A percentile compares a stretch with the other conserved stretches of the same genome.
Conservation (phyloP, 1,284 basidiomycete species). For the Heterobasidion occidentale region DNA sequence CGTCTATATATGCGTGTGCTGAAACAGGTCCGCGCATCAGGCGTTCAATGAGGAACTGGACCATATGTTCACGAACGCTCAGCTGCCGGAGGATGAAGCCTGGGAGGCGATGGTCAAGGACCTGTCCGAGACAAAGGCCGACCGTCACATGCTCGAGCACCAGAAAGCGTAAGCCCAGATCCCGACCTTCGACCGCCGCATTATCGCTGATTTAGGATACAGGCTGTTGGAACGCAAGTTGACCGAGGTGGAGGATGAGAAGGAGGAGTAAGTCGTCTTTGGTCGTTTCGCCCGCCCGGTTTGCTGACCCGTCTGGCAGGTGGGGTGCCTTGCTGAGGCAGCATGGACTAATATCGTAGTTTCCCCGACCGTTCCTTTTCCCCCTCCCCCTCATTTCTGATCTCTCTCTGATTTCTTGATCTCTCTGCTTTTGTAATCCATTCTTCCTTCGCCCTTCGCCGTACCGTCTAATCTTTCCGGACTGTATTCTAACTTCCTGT, state of each 20-base stretch:
- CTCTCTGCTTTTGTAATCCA: too few species aligned
- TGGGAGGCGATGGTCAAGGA: constrained; percentile 69
- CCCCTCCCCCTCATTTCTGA: too few species aligned
- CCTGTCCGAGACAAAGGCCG: constrained; percentile 64
- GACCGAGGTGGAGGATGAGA: constrained; percentile 64
- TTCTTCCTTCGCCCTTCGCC: too few species aligned
- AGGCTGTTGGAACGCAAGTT: constrained; percentile 68
- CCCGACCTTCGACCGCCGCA: not conserved
- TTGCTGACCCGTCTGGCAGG: constrained; percentile 25
- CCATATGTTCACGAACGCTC: constrained; percentile 76
- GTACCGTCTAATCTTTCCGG: too few species aligned
- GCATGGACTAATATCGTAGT: constrained; percentile 42
- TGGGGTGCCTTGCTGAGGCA: constrained; percentile 58
- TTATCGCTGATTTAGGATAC: constrained; percentile 4
- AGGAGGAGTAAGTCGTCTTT: constrained; percentile 60
- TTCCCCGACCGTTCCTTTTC: too few species aligned
- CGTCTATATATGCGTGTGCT: not conserved
- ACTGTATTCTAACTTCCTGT: too few species aligned
- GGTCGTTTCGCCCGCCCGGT: constrained; percentile 2
- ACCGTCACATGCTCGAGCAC: constrained; percentile 60
- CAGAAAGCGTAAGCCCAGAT: constrained; percentile 66
- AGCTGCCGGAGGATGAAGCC: constrained; percentile 72
- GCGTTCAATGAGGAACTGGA: constrained; percentile 91
- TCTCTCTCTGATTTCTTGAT: too few species aligned
- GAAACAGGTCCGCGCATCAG: constrained; percentile 29